Base-by-base conservation (phyloP, 2,329 filamentous ascomycete species). In the Fusarium penzigii region DNA sequence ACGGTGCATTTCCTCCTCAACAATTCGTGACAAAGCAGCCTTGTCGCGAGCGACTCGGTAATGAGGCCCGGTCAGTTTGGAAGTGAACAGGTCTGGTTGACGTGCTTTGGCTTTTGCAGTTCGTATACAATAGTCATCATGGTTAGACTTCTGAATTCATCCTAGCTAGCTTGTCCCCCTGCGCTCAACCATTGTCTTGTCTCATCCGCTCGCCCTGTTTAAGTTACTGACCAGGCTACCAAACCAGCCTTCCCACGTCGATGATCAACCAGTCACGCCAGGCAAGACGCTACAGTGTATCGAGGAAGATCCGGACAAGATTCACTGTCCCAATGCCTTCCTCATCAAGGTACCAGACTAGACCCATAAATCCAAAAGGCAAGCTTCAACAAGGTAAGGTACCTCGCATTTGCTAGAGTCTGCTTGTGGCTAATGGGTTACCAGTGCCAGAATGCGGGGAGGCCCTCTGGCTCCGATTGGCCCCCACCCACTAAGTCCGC, bases 401-500 rank as follows among this genome's bases (percentile, higher is more conserved):
- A 61, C 58, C 57, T 60, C 55, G 46, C 44, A 50, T 32, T 51
- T 60, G 48, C 55, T 36, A 36, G 32, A 12, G 13, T 36, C 13
- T 36, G 32, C 32, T 25, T 36, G 32, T 36, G 32, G 32, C 32
- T 36, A 36, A 36, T 12, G 32, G 10, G 32, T 14, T 36, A 14
- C 13, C 32, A 36, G 10, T 36, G 13, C 10, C 42, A 65, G 47
- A 65, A 65, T 65, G 63, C 63, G 63, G 63, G 63, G 63, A 55
- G 61, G 34, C 40, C 53, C 46, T 42, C 9, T 61, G 50, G 45
- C 59, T 65, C 62, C 62, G 58, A 65, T 65, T 63, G 62, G 62
- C 40, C 60, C 43, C 62, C 55, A 64, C 62, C 25, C 51, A 42
- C 45, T 32, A 38, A 56, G 57, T 61, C 63, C 63, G 62, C 63